A percentile compares a stretch with the other conserved stretches of the same genome.
These are phyloP conservation scores for Mortierella sp. DNA, from an alignment of 371 early-diverging fungal genomes.

Conservation along the genomic window DNA sequence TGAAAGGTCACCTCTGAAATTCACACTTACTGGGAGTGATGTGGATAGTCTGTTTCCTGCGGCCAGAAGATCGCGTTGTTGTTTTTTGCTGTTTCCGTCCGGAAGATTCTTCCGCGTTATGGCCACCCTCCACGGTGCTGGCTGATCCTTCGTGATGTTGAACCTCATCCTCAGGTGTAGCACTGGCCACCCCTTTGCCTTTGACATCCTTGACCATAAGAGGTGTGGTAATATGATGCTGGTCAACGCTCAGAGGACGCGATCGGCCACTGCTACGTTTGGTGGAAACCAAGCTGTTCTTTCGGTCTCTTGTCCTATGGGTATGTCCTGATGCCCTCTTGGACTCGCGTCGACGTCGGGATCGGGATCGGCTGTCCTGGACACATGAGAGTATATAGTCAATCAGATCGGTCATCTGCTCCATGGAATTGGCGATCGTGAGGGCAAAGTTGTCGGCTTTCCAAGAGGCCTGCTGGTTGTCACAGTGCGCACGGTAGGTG, in stretches of 20 bases:
- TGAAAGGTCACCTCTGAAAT: too few species aligned
- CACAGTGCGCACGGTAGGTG: not conserved
- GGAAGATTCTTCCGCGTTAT: not conserved
- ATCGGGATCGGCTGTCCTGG: not conserved
- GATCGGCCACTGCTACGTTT: too few species aligned
- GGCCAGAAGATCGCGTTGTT: too few species aligned
- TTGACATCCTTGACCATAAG: not conserved
- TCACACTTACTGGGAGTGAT: too few species aligned
- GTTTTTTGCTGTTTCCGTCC: too few species aligned
- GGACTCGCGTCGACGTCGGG: conserved; percentile 1
- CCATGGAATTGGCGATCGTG: conserved; percentile 10
- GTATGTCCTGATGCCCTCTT: not conserved
- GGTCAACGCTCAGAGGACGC: too few species aligned
- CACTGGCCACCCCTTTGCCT: not conserved
- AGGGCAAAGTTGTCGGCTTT: conserved; percentile 1
- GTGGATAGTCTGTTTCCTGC: too few species aligned
- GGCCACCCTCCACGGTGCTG: not conserved
- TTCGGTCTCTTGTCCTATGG: not conserved
- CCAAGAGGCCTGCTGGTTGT: not conserved
- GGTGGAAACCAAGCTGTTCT: not conserved
- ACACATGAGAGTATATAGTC: conserved; percentile 9
- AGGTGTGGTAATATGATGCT: too few species aligned
- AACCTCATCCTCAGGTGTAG: not conserved
- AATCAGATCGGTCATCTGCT: conserved; percentile 11
- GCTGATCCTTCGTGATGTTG: not conserved